Base-by-base conservation (phyloP, 2,329 filamentous ascomycete genomes). In the Pseudogymnoascus sp. region DNA sequence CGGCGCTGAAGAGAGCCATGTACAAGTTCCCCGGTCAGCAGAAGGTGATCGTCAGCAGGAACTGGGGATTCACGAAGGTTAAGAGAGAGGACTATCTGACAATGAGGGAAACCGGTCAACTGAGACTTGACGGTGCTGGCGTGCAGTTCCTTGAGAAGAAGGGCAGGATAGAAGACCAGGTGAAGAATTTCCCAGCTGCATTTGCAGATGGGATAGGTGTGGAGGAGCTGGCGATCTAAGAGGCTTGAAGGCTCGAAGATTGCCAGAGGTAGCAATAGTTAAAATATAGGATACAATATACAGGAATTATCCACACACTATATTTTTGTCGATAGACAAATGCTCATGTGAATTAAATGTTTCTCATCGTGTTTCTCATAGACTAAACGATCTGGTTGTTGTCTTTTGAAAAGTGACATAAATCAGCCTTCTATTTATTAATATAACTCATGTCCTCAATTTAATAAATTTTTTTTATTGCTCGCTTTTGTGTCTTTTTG, bases 21-120 rank as follows among this genome's bases (percentile, higher is more conserved):
- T 97, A 97, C 91, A 99, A 97, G 90, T 99, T 99, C 91, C 95
- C 95, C 73, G 95, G 95, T 81, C 93, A 95, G 83, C 95, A 99
- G 87, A 99, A 99, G 92, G 97, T 99, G 84, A 97, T 99, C 77
- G 89, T 97, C 83, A 96, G 90, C 86, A 99, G 97, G 92, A 99
- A 99, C 88, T 99, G 95, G 95, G 95, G 95, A 74, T 99, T 99
- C 90, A 99, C 95, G 69, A 93, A 93, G 77, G 91, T 99, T 75
- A 89, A 91, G 76, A 93, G 95, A 75, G 95, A 97, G 74, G 95
- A 99, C 81, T 99, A 97, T 84, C 84, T 96, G 77, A 86, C 92
- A 81, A 90, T 93, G 84, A 96, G 96, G 87, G 85, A 91, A 77
- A 89, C 88, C 75, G 95, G 95, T 78, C 88, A 87, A 78, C 88